Percentiles rank a stretch among this genome's conserved stretches.
These are phyloP conservation scores for Wickerhamiella australiensis DNA, from an alignment of 805 yeast genomes.

Conservation along the genomic window DNA sequence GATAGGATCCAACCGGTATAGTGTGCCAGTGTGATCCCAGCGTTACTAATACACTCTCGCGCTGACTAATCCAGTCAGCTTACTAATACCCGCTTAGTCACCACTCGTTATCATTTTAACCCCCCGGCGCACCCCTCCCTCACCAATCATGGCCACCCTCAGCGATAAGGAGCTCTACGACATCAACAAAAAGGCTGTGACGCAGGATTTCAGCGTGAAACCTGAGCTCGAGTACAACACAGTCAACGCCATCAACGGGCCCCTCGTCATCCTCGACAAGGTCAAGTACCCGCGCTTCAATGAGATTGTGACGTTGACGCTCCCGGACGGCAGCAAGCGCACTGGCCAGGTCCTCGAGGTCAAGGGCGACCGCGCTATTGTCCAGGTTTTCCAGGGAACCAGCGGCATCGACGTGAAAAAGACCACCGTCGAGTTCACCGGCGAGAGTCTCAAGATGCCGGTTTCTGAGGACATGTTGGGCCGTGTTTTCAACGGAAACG, in stretches of 20 bases:
- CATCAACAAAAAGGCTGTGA: slow-evolving; percentile 81
- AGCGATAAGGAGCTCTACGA: slow-evolving; percentile 36
- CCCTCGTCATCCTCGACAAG: slow-evolving; percentile 79
- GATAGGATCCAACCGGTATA: too few species aligned
- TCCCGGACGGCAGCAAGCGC: slow-evolving; percentile 89
- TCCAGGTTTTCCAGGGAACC: slow-evolving; percentile 98
- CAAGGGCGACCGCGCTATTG: slow-evolving; percentile 92
- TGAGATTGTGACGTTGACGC: slow-evolving; percentile 91
- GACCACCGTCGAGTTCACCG: slow-evolving; percentile 95
- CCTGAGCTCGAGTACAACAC: slow-evolving; percentile 92
- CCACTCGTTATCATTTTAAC: background rate
- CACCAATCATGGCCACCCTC: slow-evolving; percentile 17
- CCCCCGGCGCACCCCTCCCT: slow-evolving; percentile 3
- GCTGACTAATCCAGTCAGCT: too few species aligned
- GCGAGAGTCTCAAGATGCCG: slow-evolving; percentile 81
- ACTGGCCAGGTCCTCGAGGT: slow-evolving; percentile 98
- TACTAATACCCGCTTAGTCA: background rate
- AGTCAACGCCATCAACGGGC: slow-evolving; percentile 97
- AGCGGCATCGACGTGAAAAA: slow-evolving; percentile 97
- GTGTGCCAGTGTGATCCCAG: too few species aligned
- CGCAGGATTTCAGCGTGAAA: slow-evolving; percentile 79
- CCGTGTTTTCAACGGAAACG: slow-evolving; percentile 97
- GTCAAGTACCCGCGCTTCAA: slow-evolving; percentile 84
- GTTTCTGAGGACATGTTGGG: slow-evolving; percentile 97
- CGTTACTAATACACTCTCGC: too few species aligned